These are phyloP conservation scores for Trichophaea hybrida DNA, from an alignment of 2,329 filamentous ascomycete species.

Conservation along the genomic window DNA sequence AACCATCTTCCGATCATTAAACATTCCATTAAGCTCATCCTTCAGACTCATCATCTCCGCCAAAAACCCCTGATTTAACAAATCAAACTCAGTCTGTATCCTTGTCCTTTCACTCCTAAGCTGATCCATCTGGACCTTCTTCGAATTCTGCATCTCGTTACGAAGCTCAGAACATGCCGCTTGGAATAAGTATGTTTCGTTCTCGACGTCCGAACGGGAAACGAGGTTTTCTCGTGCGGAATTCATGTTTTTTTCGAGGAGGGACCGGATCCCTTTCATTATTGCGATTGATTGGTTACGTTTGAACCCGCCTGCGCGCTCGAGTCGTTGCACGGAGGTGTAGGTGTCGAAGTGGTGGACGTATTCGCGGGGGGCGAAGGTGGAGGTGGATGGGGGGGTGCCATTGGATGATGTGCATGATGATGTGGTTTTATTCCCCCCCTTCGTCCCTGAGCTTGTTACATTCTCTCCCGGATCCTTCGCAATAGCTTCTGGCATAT, in stretches of 20 bases:
- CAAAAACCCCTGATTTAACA: conserved; percentile 65
- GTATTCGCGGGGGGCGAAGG: conserved; percentile 41
- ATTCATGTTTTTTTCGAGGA: conserved; percentile 66
- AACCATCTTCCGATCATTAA: conserved; percentile 88
- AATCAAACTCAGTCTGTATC: conserved; percentile 90
- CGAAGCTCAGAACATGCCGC: conserved; percentile 85
- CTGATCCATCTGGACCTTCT: conserved; percentile 62
- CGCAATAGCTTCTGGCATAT: too few relatives aligned
- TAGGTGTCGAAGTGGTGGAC: conserved; percentile 97
- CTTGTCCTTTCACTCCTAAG: conserved; percentile 71
- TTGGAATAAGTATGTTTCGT: conserved; percentile 84
- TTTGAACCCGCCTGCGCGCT: conserved; percentile 50
- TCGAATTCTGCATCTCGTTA: conserved; percentile 68
- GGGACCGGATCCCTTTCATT: conserved; percentile 79
- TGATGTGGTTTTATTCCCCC: conserved; percentile 28
- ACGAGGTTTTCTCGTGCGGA: conserved; percentile 67
- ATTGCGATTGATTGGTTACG: conserved; percentile 61
- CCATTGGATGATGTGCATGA: conserved; percentile 34
- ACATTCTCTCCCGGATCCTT: conserved; percentile 6
- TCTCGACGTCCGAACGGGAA: conserved; percentile 84
- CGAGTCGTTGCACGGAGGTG: conserved; percentile 67
- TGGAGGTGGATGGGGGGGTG: conserved; percentile 49
- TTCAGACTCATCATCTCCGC: conserved; percentile 71
- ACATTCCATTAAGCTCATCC: conserved; percentile 87
- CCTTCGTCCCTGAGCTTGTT: conserved; percentile 14